Evolutionary conservation across 768 basidiomycete genomes (phyloP), one percentile per base, ranked within the genome.

Genomic region (Naganishia vaughanmartiniae): DNA sequence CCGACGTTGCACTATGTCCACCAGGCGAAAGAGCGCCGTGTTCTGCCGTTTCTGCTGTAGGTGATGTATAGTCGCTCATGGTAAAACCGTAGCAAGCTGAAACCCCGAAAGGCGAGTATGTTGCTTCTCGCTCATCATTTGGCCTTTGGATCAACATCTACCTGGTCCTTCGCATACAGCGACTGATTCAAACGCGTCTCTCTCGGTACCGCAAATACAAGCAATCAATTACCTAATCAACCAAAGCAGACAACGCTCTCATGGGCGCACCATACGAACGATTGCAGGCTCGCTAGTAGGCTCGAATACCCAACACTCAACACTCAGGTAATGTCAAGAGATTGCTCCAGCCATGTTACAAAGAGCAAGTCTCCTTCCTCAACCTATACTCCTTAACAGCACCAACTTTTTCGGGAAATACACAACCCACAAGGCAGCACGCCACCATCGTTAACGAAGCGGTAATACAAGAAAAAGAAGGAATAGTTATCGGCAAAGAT

Each of bases 401-500:
- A 9, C 42, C 42, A 42, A 2, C 42, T 42, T 2, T 9, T 7
- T 15, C 15, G 10, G 15, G 17, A 9, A 42, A 42, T n/a, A n/a
- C n/a, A 42, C 42, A 42, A 7, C 15, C 9, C 42, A 15, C 14
- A 42, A 2, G 10, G 42, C 42, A 42, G 42, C 15, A 11, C 15
- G 42, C 17, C 42, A 39, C 36, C n/a, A 65, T 24, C 33, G 30
- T 24, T 30, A n/a, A n/a, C n/a, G n/a, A 34, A 19, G 17, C 55
- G 31, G 12, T 26, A 55, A 4, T 30, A 6, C 17, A 68, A 33
- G 28, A 24, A 39, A 56, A 31, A 39, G 51, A 68, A 30, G 67
- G 36, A 46, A 51, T n/a, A 24, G 45, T 56, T n/a, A 28, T 42
- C 28, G 36, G 53, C 33, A 45, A 78, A 70, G 39, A 80, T 81